Evolutionary conservation across 345 rosid species (phyloP).

Genomic region (Eucalyptus marginata): DNA sequence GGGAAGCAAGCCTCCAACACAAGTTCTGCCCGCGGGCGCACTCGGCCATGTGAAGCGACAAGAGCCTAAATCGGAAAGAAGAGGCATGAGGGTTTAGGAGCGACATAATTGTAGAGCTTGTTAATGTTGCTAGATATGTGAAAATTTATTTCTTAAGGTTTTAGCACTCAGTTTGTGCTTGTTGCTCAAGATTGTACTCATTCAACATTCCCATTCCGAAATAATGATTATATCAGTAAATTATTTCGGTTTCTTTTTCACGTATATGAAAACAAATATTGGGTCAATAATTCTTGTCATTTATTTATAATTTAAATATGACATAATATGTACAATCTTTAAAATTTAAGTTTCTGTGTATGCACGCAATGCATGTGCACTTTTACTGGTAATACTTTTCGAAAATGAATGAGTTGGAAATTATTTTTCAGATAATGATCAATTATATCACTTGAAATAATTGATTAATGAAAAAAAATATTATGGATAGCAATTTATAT

Average conservation of each 20-base stretch:
- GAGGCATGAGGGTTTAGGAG: neutral
- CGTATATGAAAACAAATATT: neutral
- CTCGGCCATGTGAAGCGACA: neutral
- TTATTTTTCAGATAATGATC: neutral
- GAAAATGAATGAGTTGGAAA: neutral
- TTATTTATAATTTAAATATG: neutral
- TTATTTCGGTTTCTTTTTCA: neutral
- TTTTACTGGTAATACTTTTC: neutral
- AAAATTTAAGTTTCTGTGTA: neutral
- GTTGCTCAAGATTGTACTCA: neutral
- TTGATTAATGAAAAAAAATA: neutral
- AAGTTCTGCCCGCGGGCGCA: conserved; percentile 24
- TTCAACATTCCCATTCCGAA: neutral
- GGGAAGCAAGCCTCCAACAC: conserved; percentile 38
- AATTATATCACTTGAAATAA: neutral
- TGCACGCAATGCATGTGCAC: neutral
- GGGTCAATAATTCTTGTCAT: neutral
- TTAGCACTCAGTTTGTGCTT: neutral
- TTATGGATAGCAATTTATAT: neutral
- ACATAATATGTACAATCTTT: neutral
- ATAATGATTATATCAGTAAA: neutral
- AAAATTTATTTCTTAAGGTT: too few species aligned
- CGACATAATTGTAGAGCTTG: neutral
- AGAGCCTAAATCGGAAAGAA: neutral
- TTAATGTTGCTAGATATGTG: neutral